These are phyloP conservation scores for Rheum nobile DNA, from an alignment of 148 eudicot species.

Conservation along the genomic window DNA sequence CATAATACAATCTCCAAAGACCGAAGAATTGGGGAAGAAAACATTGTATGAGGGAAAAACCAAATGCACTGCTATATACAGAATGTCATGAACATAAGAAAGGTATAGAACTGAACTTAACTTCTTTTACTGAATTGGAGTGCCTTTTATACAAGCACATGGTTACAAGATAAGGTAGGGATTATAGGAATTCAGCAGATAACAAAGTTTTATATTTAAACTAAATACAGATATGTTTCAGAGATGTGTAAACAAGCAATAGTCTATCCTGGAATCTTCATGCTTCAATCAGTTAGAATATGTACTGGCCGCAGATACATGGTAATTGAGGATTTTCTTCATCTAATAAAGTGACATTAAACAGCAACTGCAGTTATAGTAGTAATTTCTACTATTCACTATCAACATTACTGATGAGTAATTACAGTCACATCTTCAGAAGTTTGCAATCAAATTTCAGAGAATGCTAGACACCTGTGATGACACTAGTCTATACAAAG, in stretches of 20 bases:
- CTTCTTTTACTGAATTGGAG: too few relatives aligned
- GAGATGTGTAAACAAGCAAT: not conserved
- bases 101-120: too few relatives aligned
- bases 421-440: not conserved
- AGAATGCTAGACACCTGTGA: too few relatives aligned
- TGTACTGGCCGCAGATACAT: not conserved
- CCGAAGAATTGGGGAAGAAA: not conserved
- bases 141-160: too few relatives aligned
- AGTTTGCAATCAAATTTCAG: not conserved
- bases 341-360: not conserved
- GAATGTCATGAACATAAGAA: too few relatives aligned
- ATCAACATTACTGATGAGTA: not conserved
- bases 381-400: not conserved
- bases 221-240: not conserved
- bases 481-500: not conserved
- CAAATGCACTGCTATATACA: too few relatives aligned
- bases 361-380: not conserved
- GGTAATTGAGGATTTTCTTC: not conserved
- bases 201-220: too few relatives aligned
- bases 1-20: not conserved
- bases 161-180: too few relatives aligned
- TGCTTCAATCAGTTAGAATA: not conserved
- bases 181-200: too few relatives aligned
- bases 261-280: not conserved
- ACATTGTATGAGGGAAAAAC: not conserved